Evolutionary conservation across 768 basidiomycete genomes (phyloP), one percentile per base, ranked within the genome.

Genomic region (Trametes coccinea): DNA sequence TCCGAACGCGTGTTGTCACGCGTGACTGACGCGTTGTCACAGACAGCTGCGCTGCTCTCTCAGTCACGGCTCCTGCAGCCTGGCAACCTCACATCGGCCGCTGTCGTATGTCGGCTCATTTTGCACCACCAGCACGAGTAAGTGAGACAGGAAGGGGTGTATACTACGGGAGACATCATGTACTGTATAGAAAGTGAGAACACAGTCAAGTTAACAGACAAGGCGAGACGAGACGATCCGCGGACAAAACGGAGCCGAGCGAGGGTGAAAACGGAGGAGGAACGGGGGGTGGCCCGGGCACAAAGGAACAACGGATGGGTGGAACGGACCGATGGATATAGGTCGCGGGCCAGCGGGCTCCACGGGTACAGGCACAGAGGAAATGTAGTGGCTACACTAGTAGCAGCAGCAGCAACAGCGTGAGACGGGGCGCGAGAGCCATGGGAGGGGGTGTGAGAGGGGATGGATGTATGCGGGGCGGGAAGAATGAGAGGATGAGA

Each of bases 1-100:
- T 13, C 43, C 22, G 6, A 44, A 58, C 64, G 64, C 64, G 64
- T 65, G 47, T 7, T 1, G 60, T 65, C 60, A 65, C 64, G 39
- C 30, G 58, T 64, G 58, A 64, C 62, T 22, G 5, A 7, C 57
- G 47, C 53, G 62, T 14, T 27, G 57, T 63, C 53, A 59, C 62
- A 39, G 10, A 10, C 22, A 22, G 22, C 22, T 22, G 34, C 22
- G 9, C 13, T 3, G 16, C 51, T 7, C 14, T 16, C 3, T 27
- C 16, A 8, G 39, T 39, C 39, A 8, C 39, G 7, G 8, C 39
- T 39, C 39, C 13, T 39, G 8, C 39, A 39, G 39, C 8, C 39
- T 22, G 22, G 22, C 22, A 22, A 22, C 22, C 22, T 22, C 22
- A 22, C 22, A 22, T 22, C 22, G 22, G 22, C 22, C 22, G 22